Percentiles rank a stretch among this genome's conserved stretches.
Conservation (phyloP, 2,329 filamentous ascomycete species). For the Sarocladium kiliense region DNA sequence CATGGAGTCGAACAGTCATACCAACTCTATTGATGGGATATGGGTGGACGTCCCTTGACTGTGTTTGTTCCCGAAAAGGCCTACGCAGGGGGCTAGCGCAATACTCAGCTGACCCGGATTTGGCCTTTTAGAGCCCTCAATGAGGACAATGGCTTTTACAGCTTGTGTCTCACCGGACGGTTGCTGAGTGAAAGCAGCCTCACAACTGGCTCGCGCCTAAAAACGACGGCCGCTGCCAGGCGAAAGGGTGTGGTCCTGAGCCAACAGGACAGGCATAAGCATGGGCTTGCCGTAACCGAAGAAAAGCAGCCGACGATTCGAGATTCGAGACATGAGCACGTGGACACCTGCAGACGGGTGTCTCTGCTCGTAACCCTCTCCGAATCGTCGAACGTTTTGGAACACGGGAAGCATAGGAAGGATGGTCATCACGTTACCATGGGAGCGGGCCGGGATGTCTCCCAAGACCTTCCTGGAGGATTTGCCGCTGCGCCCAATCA, state of each 20-base stretch:
- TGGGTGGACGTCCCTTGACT: background rate
- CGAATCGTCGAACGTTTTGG: conserved; percentile 1
- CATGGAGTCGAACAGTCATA: background rate
- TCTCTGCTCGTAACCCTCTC: background rate
- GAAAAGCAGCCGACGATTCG: background rate
- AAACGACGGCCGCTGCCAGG: background rate
- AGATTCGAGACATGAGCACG: conserved; percentile 1
- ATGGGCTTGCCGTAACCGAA: background rate
- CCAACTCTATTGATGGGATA: background rate
- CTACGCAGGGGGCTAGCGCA: background rate
- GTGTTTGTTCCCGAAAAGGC: background rate
- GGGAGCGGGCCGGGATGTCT: background rate
- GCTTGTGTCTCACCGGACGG: background rate
- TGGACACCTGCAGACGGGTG: background rate
- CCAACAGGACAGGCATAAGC: background rate
- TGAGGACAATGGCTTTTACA: background rate
- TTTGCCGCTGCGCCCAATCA: conserved; percentile 4
- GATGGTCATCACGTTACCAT: background rate
- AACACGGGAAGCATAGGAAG: background rate
- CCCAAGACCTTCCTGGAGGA: background rate
- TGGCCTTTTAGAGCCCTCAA: background rate
- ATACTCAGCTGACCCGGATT: background rate
- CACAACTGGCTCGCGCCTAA: background rate
- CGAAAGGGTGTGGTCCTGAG: background rate
- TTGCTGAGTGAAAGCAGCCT: background rate